Evolutionary conservation across 352 stramenopile species (phyloP).

Genomic region (Pythium sukuiense): DNA sequence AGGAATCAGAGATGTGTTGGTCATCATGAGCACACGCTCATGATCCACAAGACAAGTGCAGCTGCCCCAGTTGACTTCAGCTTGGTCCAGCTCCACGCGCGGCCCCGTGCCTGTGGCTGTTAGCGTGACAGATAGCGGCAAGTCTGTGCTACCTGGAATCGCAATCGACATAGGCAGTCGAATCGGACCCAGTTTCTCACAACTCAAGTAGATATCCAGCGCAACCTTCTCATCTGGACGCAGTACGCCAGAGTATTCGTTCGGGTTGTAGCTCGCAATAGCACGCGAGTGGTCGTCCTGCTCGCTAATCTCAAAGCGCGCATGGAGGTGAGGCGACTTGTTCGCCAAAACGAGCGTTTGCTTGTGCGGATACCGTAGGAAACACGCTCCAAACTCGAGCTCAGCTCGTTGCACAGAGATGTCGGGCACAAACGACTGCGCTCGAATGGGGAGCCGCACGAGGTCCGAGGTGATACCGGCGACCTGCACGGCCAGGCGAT

Average conservation of each 20-base stretch:
- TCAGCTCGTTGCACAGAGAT: conserved; percentile 62
- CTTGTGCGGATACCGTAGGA: conserved; percentile 91
- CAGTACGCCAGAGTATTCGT: conserved; percentile 66
- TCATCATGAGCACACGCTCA: conserved; percentile 69
- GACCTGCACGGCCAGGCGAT: conserved; percentile 91
- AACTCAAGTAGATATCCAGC: conserved; percentile 85
- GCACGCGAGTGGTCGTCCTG: conserved; percentile 88
- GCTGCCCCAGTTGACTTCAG: conserved; percentile 88
- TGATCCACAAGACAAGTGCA: conserved; percentile 90
- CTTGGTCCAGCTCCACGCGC: conserved; percentile 78
- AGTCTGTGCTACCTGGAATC: conserved; percentile 84
- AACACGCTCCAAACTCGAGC: conserved; percentile 90
- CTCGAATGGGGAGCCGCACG: conserved; percentile 86
- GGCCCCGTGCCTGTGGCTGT: conserved; percentile 84
- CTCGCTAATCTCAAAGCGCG: conserved; percentile 87
- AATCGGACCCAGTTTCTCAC: conserved; percentile 90
- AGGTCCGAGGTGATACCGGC: conserved; percentile 88
- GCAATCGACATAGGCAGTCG: conserved; percentile 86
- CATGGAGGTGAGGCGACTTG: conserved; percentile 69
- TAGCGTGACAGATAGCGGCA: conserved; percentile 88
- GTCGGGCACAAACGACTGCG: conserved; percentile 88
- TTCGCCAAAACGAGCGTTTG: conserved; percentile 88
- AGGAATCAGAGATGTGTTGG: conserved; percentile 89
- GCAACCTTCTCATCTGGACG: conserved; percentile 48
- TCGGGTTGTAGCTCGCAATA: conserved; percentile 80